These are phyloP conservation scores for Suhomyces sp. DNA, from an alignment of 805 yeast species.

Conservation along the genomic window DNA sequence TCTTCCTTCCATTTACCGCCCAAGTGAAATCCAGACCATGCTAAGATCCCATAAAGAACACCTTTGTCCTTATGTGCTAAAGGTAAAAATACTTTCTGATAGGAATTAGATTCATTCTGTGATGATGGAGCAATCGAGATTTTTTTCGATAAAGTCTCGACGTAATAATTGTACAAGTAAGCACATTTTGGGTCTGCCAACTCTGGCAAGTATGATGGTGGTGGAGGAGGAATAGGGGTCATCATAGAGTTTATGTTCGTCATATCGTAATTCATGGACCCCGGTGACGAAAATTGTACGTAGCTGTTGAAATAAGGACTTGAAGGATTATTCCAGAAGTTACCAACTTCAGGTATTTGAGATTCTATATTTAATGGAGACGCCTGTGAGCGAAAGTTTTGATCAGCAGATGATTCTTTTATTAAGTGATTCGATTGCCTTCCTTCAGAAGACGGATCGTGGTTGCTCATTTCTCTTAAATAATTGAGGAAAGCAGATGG, in stretches of 20 bases:
- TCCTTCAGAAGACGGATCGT: no score
- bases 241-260: conserved; percentile 20
- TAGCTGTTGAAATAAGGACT: neutral
- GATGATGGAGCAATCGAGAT: conserved; percentile 49
- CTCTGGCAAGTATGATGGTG: conserved; percentile 23
- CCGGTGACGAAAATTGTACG: neutral
- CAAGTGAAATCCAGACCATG: conserved; percentile 57
- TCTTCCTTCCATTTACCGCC: conserved; percentile 46
- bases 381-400: no score
- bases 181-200: conserved; percentile 16
- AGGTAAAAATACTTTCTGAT: conserved; percentile 52
- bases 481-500: no score
- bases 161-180: conserved; percentile 49
- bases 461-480: no score
- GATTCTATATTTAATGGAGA: neutral
- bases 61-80: conserved; percentile 53
- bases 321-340: neutral
- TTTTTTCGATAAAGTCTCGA: conserved; percentile 41
- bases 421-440: no score
- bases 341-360: conserved; percentile 1
- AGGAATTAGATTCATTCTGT: conserved; percentile 47
- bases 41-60: conserved; percentile 50
- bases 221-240: conserved; percentile 27
- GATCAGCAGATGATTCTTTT: no score
- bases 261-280: conserved; percentile 1